Evolutionary conservation across 2,329 filamentous ascomycete genomes (phyloP), one percentile per base, ranked within the genome.

Genomic region (Berkeleyomyces rouxiae): DNA sequence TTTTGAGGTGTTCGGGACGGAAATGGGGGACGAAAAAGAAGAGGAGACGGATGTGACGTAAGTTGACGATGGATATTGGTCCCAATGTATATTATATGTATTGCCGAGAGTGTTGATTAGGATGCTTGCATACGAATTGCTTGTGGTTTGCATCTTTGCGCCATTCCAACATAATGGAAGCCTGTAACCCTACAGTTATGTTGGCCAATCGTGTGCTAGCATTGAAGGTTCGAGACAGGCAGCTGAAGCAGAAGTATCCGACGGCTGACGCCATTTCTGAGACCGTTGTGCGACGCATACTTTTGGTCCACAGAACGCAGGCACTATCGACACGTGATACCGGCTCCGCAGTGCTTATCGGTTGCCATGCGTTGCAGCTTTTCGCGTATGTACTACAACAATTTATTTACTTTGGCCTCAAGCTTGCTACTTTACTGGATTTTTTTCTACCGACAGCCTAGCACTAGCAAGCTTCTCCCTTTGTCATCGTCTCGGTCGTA

Each of bases 381-480:
- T 64, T 64, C 63, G 63, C 63, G 63, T 64, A 36, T 16, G 11
- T n/a, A 44, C 40, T 31, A 5, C 36, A 33, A 23, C 58, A 40
- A 64, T 58, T 61, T 64, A 64, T 64, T 64, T 64, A 64, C 63
- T 36, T 43, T 23, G n/a, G 61, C 46, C n/a, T 55, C 51, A 55
- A 46, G 31, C 58, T 59, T 59, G 31, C 42, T 33, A 7, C 5
- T 33, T 55, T 33, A 10, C 47, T 46, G 40, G 39, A 49, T 47
- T 55, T 58, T 40, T 40, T 44, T 31, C 3, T 55, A 36, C n/a
- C n/a, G 6, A 58, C 39, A 37, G 40, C 37, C 7, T 4, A 58
- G 0, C 36, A 39, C 16, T n/a, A 39, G 10, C 33, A 31, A 39
- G 33, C 49, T 36, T 16, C 13, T 36, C 44, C 33, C 33, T 47